Base-by-base conservation (phyloP, 495 filamentous ascomycete species). In the Sphaerosporella brunnea region DNA sequence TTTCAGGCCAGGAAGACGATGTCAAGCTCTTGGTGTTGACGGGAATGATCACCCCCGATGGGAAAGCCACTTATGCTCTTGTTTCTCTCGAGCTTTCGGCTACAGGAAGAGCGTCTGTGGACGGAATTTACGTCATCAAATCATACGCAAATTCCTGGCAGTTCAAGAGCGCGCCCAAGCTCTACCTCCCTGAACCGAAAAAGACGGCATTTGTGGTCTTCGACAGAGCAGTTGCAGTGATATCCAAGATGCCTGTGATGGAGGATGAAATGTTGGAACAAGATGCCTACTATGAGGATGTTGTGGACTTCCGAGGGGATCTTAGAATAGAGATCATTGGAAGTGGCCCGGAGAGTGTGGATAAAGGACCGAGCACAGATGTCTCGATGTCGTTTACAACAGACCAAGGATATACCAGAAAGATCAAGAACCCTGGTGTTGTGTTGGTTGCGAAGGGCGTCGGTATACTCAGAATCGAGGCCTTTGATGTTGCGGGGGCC, bases 121-220 rank as follows among this genome's bases (percentile, higher is more conserved):
- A 65, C 32, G 68, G 66, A 49, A 68, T 80, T 43, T 69, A 80
- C 48, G 69, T 73, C 2, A 68, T 88, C 48, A 71, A 71, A 2
- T 75, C 69, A 20, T 84, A 82, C 61, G 69, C 63, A 28, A 67
- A 65, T 23, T 51, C 51, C 40, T 48, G 52, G 39, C 64, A 62
- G 44, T 64, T 62, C 50, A 62, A 52, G 2, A 60, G 68, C 23
- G 73, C 72, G 53, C 78, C 86, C 5, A 75, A 73, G 46, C 55
- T 97, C n/a, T 74, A 82, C 46, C 66, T 95, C 21, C 84, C 92
- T 3, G 69, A 71, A 30, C 79, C 86, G 9, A 74, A 70, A 4
- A 69, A 83, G 36, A 80, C 83, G 1, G 90, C 84, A n/a, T 88
- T 87, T 53, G 62, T 93, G 35, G 69, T 86, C 3, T 81, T 92